Base-by-base conservation (phyloP, 1,284 basidiomycete genomes). In the Puccinia polysora region DNA sequence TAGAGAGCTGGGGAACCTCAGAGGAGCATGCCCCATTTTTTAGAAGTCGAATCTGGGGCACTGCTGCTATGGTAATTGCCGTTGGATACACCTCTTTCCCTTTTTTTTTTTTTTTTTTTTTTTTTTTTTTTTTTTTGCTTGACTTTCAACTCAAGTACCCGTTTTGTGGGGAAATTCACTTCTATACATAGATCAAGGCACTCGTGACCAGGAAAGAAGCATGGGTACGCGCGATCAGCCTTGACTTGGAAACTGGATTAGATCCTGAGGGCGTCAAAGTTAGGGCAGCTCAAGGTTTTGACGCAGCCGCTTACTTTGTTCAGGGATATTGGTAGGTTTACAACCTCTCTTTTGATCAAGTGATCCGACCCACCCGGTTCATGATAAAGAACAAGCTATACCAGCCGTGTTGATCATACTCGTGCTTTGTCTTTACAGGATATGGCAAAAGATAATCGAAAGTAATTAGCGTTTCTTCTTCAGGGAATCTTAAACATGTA, bases 231-330 rank as follows among this genome's bases (percentile, higher is more conserved):
- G 88, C 93, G 0, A 86, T 98, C 81, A 87, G 89, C 82, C 85
- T 99, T 8, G 95, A 99, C 80, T 88, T 90, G 0, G 75, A 77
- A 20, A 96, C 94, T 0, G 96, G 95, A 0, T 83, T 98, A 4
- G 95, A 99, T 78, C 91, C 91, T 0, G 85, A 87, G 0, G 89
- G 87, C n/a, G 87, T 87, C 73, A 95, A 92, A 79, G 87, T 97
- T 55, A 84, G 95, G 40, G 91, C 94, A 8, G 92, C 91, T 0
- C 91, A 97, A 80, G 94, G 84, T 0, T 75, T 80, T 45, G 78
- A 80, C 58, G 91, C 90, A 1, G 91, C 91, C 5, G 91, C 88
- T 75, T 90, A 86, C 77, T 96, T 97, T 78, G 88, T 97, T 70
- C 88, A 89, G 78, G 91, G 82, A 74, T 75, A 76, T 75, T 68